Base-by-base conservation (phyloP, 164 flowering plant species). In the Nelumbo lutea region DNA sequence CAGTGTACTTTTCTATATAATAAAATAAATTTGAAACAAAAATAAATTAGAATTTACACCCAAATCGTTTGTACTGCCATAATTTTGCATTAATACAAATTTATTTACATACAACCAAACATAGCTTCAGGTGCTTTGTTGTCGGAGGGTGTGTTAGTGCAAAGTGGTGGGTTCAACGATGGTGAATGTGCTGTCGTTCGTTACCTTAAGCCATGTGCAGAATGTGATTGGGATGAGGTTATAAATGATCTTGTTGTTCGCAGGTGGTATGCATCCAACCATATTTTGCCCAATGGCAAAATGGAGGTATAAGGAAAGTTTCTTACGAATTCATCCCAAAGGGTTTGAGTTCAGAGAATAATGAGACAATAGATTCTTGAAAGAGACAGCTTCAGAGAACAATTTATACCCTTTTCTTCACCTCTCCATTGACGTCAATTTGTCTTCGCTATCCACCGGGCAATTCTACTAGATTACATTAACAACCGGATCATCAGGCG, bases 241-340 rank as follows among this genome's bases (percentile, higher is more conserved):
- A 46, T 1, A 1, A 47, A 59, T 10, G 82, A 74, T 0, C 73
- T 86, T 0, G n/a, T 59, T 9, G 48, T 45, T 0, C 70, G 68
- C 0, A 64, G 89, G 67, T 85, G 89, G 89, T 85, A 85, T 51
- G 79, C 87, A 7, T 71, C 87, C 1, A 82, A 79, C 55, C 87
- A 83, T 8, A 53, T 78, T 27, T 44, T 85, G 39, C 87, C 86
- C 0, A 60, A 73, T 15, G 85, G 84, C 6, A 73, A 48, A 5
- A 63, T 72, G 87, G 89, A 0, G 89, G 87, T 3, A 67, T 78
- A 38, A 2, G 6, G n/a, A 68, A 75, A 41, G 79, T 81, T 65
- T 55, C 41, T 2, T 86, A 82, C 59, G 89, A 86, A 59, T 86
- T 84, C 66, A 14, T 75, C 50, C 87, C 87, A 0, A 84, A 79